Percentiles rank a stretch among this genome's conserved stretches.
Conservation (phyloP, 1,284 basidiomycete genomes). For the Phlebopus sp. region DNA sequence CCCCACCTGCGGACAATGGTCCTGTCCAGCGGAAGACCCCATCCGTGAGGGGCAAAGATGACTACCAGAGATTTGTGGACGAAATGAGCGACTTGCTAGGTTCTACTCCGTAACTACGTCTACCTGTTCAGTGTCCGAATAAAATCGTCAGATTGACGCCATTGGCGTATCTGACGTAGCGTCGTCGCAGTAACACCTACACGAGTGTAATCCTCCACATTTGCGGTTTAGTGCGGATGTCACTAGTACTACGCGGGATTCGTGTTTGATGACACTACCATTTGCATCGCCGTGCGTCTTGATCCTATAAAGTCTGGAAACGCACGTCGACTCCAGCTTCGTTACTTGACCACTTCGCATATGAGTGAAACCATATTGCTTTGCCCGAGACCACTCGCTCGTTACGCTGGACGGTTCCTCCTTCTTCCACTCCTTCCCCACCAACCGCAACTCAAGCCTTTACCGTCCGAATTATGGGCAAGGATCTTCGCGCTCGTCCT, state of each 20-base stretch:
- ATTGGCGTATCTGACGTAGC: not conserved
- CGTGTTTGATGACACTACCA: not conserved
- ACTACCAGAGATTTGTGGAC: conserved; percentile 74
- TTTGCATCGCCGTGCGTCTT: not conserved
- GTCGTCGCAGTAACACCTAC: too few species aligned
- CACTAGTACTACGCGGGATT: not conserved
- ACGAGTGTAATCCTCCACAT: too few species aligned
- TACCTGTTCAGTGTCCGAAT: too few species aligned
- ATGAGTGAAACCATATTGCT: conserved; percentile 38
- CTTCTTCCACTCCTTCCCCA: conserved; percentile 65
- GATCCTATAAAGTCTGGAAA: not conserved
- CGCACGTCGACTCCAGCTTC: not conserved
- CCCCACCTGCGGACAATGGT: conserved; percentile 16
- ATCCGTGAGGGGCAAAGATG: conserved; percentile 50
- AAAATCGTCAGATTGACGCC: not conserved
- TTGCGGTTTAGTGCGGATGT: too few species aligned
- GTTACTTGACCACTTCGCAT: too few species aligned
- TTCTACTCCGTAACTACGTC: conserved; percentile 9
- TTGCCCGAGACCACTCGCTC: conserved; percentile 49
- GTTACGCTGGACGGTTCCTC: conserved; percentile 54
- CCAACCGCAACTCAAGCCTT: conserved; percentile 44
- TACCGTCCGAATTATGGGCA: conserved; percentile 74
- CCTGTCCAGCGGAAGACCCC: conserved; percentile 23
- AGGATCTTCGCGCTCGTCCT: conserved; percentile 55
- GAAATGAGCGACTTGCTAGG: conserved; percentile 65